Percentiles rank a stretch among this genome's conserved stretches.
phyloP scores from a whole-genome alignment of 495 filamentous ascomycete species.

The Aspergillus indologenus region DNA sequence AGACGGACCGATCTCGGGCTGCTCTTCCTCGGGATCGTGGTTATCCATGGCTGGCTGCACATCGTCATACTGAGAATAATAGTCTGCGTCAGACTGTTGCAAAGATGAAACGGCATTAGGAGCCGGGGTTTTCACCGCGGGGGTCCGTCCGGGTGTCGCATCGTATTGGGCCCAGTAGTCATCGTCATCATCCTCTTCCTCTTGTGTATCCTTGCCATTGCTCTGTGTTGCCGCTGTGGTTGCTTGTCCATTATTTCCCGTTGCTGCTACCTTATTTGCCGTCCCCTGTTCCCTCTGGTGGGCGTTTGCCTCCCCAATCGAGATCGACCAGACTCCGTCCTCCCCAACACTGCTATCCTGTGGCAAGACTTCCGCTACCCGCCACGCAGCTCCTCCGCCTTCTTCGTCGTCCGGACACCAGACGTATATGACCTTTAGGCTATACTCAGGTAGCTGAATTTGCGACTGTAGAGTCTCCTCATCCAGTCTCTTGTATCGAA shows the following conservation, averaged over 20 bases:
- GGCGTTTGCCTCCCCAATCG: constrained; percentile 53
- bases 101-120: constrained; percentile 36
- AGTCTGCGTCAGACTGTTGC: constrained; percentile 45
- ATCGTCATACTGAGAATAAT: constrained; percentile 81
- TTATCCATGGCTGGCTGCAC: constrained; percentile 91
- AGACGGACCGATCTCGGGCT: constrained; percentile 46
- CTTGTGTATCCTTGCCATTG: constrained; percentile 25
- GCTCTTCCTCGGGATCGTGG: constrained; percentile 71
- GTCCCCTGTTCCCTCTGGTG: constrained; percentile 34
- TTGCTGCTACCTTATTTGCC: constrained; percentile 26
- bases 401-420: constrained; percentile 69
- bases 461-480: constrained; percentile 79
- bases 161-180: constrained; percentile 96
- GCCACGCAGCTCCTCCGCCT: constrained; percentile 72
- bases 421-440: constrained; percentile 56
- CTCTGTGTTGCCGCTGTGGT: background rate
- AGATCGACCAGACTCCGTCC: constrained; percentile 47
- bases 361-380: constrained; percentile 73
- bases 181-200: constrained; percentile 75
- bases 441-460: constrained; percentile 53
- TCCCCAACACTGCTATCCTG: constrained; percentile 41
- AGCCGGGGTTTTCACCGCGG: constrained; percentile 63
- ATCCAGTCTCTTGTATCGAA: constrained; percentile 71
- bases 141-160: constrained; percentile 74
- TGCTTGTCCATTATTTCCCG: constrained; percentile 24